These are phyloP conservation scores for Spathaspora boniae DNA, from an alignment of 805 yeast species.

Conservation along the genomic window DNA sequence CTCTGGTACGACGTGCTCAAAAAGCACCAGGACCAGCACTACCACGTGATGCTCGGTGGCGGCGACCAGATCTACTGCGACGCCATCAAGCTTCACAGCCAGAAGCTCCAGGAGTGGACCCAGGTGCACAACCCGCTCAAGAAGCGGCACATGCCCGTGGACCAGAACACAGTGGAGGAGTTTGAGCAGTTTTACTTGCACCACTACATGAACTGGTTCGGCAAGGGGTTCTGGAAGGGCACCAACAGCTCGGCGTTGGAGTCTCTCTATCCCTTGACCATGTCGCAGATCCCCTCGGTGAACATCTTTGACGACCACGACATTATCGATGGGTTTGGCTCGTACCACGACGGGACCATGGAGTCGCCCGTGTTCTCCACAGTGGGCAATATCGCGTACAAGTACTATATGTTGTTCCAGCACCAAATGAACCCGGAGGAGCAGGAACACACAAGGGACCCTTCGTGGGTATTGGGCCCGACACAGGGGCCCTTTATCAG, in stretches of 20 bases:
- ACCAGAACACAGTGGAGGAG: conserved; percentile 49
- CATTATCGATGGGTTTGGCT: conserved; percentile 94
- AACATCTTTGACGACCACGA: conserved; percentile 95
- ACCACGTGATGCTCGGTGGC: conserved; percentile 96
- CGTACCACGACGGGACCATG: conserved; percentile 79
- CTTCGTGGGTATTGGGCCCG: conserved; percentile 61
- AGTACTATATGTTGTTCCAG: conserved; percentile 87
- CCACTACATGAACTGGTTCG: conserved; percentile 86
- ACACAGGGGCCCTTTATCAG: conserved; percentile 65
- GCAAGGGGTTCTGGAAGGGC: conserved; percentile 83
- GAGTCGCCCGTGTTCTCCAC: conserved; percentile 59
- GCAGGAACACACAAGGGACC: conserved; percentile 37
- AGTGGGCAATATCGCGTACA: conserved; percentile 77
- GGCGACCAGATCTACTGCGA: conserved; percentile 96
- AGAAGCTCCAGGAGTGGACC: conserved; percentile 61
- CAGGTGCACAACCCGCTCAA: conserved; percentile 46
- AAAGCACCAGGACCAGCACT: conserved; percentile 54
- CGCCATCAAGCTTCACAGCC: conserved; percentile 59
- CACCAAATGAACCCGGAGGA: conserved; percentile 63
- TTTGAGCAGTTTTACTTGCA: conserved; percentile 64
- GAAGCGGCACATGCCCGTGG: conserved; percentile 37
- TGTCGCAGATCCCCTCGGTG: conserved; percentile 79
- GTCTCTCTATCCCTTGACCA: conserved; percentile 63
- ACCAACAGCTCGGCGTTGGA: conserved; percentile 63
- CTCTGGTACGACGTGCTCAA: conserved; percentile 83